Conservation (phyloP, 2,329 filamentous ascomycete species). For the Ceratocystis alfenasii region DNA sequence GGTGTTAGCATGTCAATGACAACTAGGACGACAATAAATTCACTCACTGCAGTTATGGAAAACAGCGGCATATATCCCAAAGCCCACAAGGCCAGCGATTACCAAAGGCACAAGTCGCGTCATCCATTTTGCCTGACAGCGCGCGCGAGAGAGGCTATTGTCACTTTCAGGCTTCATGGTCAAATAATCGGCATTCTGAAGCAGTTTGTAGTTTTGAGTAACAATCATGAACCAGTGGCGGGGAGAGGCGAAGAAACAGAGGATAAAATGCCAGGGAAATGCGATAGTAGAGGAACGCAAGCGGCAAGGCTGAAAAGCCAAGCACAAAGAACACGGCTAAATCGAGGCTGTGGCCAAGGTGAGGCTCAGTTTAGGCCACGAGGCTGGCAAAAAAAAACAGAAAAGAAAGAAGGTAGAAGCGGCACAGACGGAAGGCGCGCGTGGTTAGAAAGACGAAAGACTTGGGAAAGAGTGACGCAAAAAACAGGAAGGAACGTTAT, state of each 20-base stretch:
- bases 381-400: not conserved
- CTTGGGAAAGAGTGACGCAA: no score
- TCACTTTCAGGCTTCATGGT: slow-evolving; percentile 8
- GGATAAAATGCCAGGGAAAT: not conserved
- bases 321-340: not conserved
- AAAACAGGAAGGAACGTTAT: no score
- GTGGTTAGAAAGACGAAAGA: no score
- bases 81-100: slow-evolving; percentile 53
- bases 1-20: slow-evolving; percentile 10
- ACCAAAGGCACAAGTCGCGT: slow-evolving; percentile 58
- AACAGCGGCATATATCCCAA: slow-evolving; percentile 49
- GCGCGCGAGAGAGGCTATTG: slow-evolving; percentile 29
- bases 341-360: not conserved
- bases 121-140: slow-evolving; percentile 35
- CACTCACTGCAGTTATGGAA: slow-evolving; percentile 17
- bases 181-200: slow-evolving; percentile 20
- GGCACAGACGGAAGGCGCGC: not conserved
- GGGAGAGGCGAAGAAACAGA: not conserved
- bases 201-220: slow-evolving; percentile 18
- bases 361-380: not conserved
- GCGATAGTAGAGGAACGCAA: not conserved
- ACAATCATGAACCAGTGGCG: slow-evolving; percentile 11
- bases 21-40: not conserved
- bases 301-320: not conserved
- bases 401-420: not conserved